Conservation (phyloP, 148 eudicot species). For the Chenopodium suecicum region DNA sequence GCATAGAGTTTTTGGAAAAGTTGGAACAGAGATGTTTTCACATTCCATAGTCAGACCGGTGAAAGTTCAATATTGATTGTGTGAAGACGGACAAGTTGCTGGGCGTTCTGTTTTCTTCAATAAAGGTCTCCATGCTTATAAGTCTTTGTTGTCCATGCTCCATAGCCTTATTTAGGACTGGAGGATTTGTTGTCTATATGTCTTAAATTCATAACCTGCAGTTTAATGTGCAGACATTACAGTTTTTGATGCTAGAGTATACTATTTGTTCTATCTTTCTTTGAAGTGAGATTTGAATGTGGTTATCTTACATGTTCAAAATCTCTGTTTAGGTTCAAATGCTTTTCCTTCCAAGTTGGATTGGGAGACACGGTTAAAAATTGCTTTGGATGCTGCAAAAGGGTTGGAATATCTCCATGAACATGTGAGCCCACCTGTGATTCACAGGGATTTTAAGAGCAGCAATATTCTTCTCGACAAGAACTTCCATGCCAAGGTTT, state of each 20-base stretch:
- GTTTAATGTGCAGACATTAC: background rate
- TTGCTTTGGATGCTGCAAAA: slow-evolving; percentile 94
- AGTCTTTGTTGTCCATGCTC: background rate
- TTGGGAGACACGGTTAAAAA: slow-evolving; percentile 76
- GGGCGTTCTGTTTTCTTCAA: background rate
- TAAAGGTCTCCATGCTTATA: background rate
- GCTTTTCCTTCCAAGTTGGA: slow-evolving; percentile 50
- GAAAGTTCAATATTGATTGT: background rate
- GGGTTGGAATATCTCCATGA: slow-evolving; percentile 97
- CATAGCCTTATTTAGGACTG: too few species aligned
- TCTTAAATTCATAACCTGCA: background rate
- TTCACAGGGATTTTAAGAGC: slow-evolving; percentile 95
- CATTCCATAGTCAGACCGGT: background rate
- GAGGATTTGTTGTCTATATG: background rate
- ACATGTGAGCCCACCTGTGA: slow-evolving; percentile 86
- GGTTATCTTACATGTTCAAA: background rate
- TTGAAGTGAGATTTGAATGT: too few species aligned
- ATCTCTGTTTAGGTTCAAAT: slow-evolving; percentile 48
- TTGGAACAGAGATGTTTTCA: background rate
- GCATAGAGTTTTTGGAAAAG: background rate
- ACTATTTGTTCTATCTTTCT: background rate
- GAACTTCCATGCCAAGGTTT: slow-evolving; percentile 86
- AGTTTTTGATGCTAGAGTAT: background rate
- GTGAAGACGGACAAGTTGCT: background rate
- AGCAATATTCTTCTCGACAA: slow-evolving; percentile 90